Evolutionary conservation across 805 yeast species (phyloP), one percentile per base, ranked within the genome.

Genomic region (Saturnispora besseyi): DNA sequence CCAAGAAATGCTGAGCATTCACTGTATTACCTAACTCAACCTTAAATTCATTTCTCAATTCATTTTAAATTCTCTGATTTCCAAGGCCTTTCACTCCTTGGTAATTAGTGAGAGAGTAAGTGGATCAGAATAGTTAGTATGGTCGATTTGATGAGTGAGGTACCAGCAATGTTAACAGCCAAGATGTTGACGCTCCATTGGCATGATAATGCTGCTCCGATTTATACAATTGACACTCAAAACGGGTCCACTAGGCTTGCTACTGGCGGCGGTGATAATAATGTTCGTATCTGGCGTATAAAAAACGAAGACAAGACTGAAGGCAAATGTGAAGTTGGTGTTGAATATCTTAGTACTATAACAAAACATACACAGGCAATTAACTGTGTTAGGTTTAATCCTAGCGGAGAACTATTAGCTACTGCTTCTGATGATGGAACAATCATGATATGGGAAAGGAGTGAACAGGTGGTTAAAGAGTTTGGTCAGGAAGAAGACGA

Each of bases 351-450:
- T 29, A 78, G 93, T 15, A 87, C 96, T 0, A 72, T 93, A 46
- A 66, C 84, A 3, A 89, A 88, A 58, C 99, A 93, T 62, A 86
- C 93, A 2, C 96, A 89, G 63, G 96, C 98, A 0, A 96, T 93
- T 21, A 93, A 93, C 61, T 90, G 81, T 32, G 96, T 87, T 5
- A 69, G 96, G 46, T 93, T 90, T 62, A 82, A 79, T 59, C 81
- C 83, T 2, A 66, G 64, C 3, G 96, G 96, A 1, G 73, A 76
- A 45, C 55, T 75, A 6, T 69, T 93, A 22, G 98, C 98, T 0
- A 77, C 91, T 0, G 97, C 96, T 0, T 95, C 97, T 3, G 99
- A 93, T 62, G 99, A 93, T 64, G 98, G 99, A 1, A 79, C 84
- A 6, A 76, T 93, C 26, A 71, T 90, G 55, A 66, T 93, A 33